phyloP scores from a whole-genome alignment of 139 green algal species.

The Microglena sp. region DNA sequence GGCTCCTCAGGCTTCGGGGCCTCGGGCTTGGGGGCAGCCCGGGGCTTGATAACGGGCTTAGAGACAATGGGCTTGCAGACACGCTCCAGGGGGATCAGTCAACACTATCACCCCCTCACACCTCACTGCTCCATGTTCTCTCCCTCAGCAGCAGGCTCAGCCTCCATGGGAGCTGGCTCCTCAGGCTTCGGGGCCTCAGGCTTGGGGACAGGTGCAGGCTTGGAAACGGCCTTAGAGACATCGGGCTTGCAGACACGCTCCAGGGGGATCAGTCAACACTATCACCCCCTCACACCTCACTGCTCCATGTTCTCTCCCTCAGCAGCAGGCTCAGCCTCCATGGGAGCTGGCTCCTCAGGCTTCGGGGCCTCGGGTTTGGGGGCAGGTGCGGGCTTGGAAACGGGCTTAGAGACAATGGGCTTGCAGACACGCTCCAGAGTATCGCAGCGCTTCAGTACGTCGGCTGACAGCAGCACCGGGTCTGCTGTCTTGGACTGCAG shows the following conservation, averaged over 20 bases:
- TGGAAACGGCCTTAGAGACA: conserved; percentile 65
- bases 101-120: too few species aligned
- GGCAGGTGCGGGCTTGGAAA: conserved; percentile 45
- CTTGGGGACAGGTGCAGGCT: conserved; percentile 37
- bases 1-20: too few species aligned
- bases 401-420: conserved; percentile 83
- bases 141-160: too few species aligned
- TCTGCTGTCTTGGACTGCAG: conserved; percentile 45
- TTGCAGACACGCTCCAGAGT: conserved; percentile 57
- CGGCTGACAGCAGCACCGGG: conserved; percentile 65
- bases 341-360: too few species aligned
- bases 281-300: too few species aligned
- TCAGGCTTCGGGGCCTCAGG: conserved; percentile 4
- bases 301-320: too few species aligned
- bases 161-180: too few species aligned
- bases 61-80: conserved; percentile 77
- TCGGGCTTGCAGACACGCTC: conserved; percentile 80
- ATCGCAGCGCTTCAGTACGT: conserved; percentile 84
- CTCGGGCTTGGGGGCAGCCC: conserved; percentile 16
- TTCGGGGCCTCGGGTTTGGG: conserved; percentile 7
- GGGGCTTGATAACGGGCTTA: conserved; percentile 68
- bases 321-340: too few species aligned
- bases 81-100: too few species aligned
- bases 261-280: too few species aligned
- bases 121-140: too few species aligned